Base-by-base conservation (phyloP, 2,329 filamentous ascomycete species). In the Chrysoporthe cubensis region DNA sequence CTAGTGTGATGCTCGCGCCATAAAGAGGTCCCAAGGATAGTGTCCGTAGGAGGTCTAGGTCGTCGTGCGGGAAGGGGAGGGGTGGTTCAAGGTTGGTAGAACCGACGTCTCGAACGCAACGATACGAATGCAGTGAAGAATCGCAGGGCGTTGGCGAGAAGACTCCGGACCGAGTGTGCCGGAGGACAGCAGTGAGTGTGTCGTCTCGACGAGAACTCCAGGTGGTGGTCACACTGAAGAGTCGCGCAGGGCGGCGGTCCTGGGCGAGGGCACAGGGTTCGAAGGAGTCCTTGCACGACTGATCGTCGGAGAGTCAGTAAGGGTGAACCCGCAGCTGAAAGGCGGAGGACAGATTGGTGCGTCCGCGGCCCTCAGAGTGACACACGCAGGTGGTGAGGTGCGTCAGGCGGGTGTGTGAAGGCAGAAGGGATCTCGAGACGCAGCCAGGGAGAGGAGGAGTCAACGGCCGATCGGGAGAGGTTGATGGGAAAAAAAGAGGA, bases 1-100 rank as follows among this genome's bases (percentile, higher is more conserved):
- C 75, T 81, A 81, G 61, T 76, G 74, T 69, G 73, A 76, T 72
- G 69, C 70, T 70, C 72, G 68, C 80, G 80, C 80, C 80, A 81
- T 81, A 75, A 70, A 72, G 66, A 48, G 64, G 68, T 71, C 64
- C 69, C 57, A 68, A 40, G 58, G 48, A n/a, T 67, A 46, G 48
- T 21, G 64, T 67, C 61, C 58, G 62, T 21, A 26, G 46, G n/a
- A n/a, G 48, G 14, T 42, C 60, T 44, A 43, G 50, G 43, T 61
- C 13, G 37, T 46, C 14, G 14, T 34, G 14, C 26, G 26, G 26
- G 52, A 3, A 59, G 59, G 32, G 56, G 52, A 60, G 59, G 46
- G 65, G 67, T 43, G 56, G 59, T 18, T 14, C 21, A 11, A 34
- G 54, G 26, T 34, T 26, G 42, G n/a, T 44, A 21, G 57, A 58